Evolutionary conservation across 176 grass and related monocot genomes (phyloP).

Genomic region (Cymbopogon citratus): DNA sequence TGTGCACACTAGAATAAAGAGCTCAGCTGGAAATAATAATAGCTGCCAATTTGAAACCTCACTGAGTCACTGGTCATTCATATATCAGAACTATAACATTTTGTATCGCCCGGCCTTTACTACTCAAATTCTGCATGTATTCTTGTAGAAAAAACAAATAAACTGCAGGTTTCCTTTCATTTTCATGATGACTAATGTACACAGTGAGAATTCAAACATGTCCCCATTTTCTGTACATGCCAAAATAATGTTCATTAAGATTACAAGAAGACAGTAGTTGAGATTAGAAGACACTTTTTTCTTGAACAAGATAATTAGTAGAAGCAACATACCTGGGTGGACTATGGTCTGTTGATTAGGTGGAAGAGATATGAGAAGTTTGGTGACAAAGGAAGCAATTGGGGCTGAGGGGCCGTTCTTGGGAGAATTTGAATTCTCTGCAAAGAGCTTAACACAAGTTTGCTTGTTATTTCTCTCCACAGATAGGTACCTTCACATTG

Average conservation of each 20-base stretch:
- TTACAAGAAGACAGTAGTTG: neutral
- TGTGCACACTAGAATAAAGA: neutral
- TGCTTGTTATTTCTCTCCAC: slow-evolving; percentile 97
- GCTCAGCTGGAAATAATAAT: slow-evolving; percentile 12
- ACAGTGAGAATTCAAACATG: slow-evolving; percentile 5
- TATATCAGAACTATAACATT: neutral
- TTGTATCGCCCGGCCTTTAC: neutral
- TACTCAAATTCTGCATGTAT: slow-evolving; percentile 6
- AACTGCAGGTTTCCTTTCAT: slow-evolving; percentile 14
- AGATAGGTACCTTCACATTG: slow-evolving; percentile 64
- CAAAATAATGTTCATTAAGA: neutral
- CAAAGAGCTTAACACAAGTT: slow-evolving; percentile 74
- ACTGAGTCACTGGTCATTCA: neutral
- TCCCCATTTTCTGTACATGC: neutral
- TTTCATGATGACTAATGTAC: neutral
- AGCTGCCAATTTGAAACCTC: slow-evolving; percentile 4
- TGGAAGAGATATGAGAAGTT: slow-evolving; percentile 70
- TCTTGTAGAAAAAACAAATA: neutral
- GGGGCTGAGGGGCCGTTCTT: slow-evolving; percentile 61
- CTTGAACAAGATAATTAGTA: neutral
- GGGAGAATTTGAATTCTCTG: slow-evolving; percentile 52
- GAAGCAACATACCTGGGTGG: slow-evolving; percentile 61
- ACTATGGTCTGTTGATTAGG: slow-evolving; percentile 60
- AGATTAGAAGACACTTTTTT: slow-evolving; percentile 1
- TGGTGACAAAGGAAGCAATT: slow-evolving; percentile 85